A percentile compares a stretch with the other conserved stretches of the same genome.
These are phyloP conservation scores for Gaultheria prostrata DNA, from an alignment of 148 eudicot genomes.

Conservation along the genomic window DNA sequence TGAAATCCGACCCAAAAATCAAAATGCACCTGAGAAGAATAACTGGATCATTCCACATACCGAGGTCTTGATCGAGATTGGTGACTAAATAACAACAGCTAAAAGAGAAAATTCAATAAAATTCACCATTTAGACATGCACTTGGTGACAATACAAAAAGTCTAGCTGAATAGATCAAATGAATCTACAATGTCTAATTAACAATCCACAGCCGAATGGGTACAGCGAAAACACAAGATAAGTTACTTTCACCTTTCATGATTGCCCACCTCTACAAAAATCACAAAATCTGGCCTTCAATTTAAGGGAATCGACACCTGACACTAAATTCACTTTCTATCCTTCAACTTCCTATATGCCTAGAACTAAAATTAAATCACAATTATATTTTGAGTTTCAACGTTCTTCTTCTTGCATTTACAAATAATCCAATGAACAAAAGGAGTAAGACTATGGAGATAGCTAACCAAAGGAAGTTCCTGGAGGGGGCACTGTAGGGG, in stretches of 20 bases:
- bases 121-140: not conserved
- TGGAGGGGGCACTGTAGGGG: constrained; percentile 29
- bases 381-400: constrained; percentile 10
- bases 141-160: not conserved
- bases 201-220: not conserved
- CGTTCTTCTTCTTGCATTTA: constrained; percentile 16
- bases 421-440: constrained; percentile 8
- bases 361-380: not conserved
- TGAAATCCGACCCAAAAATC: not conserved
- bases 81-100: not conserved
- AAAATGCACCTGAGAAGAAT: not conserved
- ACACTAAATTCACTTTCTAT: not conserved
- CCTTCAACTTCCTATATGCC: not conserved
- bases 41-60: not conserved
- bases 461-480: constrained; percentile 37
- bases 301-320: not conserved
- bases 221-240: not conserved
- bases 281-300: constrained; percentile 15
- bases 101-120: not conserved
- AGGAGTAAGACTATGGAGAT: constrained; percentile 11
- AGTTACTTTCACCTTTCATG: constrained; percentile 1
- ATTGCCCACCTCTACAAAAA: constrained; percentile 17
- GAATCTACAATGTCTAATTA: not conserved
- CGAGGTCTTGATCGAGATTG: not conserved
- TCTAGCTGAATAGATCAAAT: not conserved